Percentiles rank a stretch among this genome's conserved stretches.
Evolutionary conservation across 2,329 filamentous ascomycete species (phyloP).

Genomic region (Ophiostoma sp.): DNA sequence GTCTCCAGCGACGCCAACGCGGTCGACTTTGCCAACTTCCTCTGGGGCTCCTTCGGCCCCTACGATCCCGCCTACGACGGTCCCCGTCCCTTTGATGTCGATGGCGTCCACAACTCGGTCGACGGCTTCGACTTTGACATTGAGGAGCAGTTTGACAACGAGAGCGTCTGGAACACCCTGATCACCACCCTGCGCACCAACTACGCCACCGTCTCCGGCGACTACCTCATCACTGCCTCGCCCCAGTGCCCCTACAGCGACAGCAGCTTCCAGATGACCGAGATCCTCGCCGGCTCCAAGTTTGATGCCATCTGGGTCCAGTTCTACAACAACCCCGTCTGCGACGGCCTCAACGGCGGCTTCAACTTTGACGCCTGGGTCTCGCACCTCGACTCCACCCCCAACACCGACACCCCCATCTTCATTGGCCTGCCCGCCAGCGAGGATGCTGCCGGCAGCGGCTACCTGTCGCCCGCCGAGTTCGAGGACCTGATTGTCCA

Average conservation of each 20-base stretch:
- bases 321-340: slow-evolving; percentile 45
- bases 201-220: slow-evolving; percentile 25
- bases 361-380: slow-evolving; percentile 40
- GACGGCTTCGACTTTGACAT: slow-evolving; percentile 52
- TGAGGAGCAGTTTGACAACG: slow-evolving; percentile 34
- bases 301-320: slow-evolving; percentile 44
- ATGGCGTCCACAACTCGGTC: slow-evolving; percentile 37
- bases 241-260: slow-evolving; percentile 41
- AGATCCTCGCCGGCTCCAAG: slow-evolving; percentile 37
- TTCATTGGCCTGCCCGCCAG: slow-evolving; percentile 38
- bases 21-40: slow-evolving; percentile 36
- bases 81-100: slow-evolving; percentile 42
- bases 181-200: slow-evolving; percentile 23
- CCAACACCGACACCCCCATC: slow-evolving; percentile 37
- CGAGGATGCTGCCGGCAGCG: slow-evolving; percentile 27
- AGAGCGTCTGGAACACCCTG: slow-evolving; percentile 25
- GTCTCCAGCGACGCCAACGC: slow-evolving; percentile 33
- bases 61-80: slow-evolving; percentile 30
- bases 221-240: slow-evolving; percentile 44
- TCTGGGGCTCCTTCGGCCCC: slow-evolving; percentile 39
- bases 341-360: slow-evolving; percentile 34
- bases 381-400: slow-evolving; percentile 31
- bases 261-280: slow-evolving; percentile 41
- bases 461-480: slow-evolving; percentile 30
- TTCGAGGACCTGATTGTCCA: slow-evolving; percentile 29